Evolutionary conservation across 2,329 filamentous ascomycete species (phyloP).

Genomic region (Ustulina deusta): DNA sequence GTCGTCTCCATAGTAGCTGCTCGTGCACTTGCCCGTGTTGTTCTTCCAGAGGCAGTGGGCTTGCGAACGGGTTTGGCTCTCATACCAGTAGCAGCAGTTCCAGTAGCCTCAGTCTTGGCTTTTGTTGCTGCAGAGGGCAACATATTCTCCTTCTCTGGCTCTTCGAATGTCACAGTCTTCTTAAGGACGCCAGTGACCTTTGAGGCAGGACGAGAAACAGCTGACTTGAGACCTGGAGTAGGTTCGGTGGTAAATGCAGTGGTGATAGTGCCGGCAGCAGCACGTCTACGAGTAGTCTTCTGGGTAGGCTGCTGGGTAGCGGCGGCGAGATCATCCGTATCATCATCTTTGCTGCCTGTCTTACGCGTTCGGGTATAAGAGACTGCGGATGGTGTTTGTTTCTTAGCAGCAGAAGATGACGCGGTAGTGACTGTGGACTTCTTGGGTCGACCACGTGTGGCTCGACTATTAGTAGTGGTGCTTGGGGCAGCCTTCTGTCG

Average conservation of each 20-base stretch:
- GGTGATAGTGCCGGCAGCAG: constrained; percentile 54
- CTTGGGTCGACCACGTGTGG: constrained; percentile 49
- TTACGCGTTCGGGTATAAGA: constrained; percentile 51
- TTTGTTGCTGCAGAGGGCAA: constrained; percentile 55
- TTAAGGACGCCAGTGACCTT: constrained; percentile 52
- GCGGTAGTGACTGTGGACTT: constrained; percentile 52
- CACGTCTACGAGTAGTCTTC: constrained; percentile 54
- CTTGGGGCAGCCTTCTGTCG: constrained; percentile 5
- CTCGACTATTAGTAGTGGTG: constrained; percentile 26
- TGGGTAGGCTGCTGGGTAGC: constrained; percentile 50
- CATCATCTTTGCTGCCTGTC: constrained; percentile 42
- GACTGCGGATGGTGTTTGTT: constrained; percentile 48
- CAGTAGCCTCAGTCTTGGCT: constrained; percentile 52
- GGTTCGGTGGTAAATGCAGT: constrained; percentile 50
- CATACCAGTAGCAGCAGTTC: constrained; percentile 54
- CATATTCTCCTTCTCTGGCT: constrained; percentile 74
- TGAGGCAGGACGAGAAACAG: constrained; percentile 51
- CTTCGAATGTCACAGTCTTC: constrained; percentile 73
- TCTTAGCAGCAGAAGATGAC: constrained; percentile 36
- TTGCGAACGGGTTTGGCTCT: constrained; percentile 64
- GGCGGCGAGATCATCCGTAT: constrained; percentile 42
- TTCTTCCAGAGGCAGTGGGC: constrained; percentile 53
- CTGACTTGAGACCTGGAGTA: constrained; percentile 56
- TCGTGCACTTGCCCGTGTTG: constrained; percentile 54
- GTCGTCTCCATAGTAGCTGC: constrained; percentile 52